Base-by-base conservation (phyloP, 2,329 filamentous ascomycete species). In the Diaporthe caulivora region DNA sequence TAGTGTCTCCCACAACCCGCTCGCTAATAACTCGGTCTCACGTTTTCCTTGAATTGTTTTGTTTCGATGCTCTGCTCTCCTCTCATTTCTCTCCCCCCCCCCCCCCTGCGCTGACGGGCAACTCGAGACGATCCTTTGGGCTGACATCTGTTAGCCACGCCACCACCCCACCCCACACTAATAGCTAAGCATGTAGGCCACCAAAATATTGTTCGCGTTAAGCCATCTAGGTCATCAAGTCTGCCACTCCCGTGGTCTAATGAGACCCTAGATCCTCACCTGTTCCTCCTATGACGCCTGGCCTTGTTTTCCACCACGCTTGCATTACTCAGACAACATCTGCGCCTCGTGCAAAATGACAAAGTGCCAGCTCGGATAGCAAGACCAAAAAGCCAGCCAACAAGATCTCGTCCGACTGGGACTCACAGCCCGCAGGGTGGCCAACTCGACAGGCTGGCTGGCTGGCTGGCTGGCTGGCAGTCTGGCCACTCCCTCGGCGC, bases 181-280 rank as follows among this genome's bases (percentile, higher is more conserved):
- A 34, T 9, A 51, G 21, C 11, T 51, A 7, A 47, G 21, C 29
- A 0, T 13, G 24, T 9, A 31, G 1, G 10, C 55, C n/a, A 40
- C 11, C 34, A 34, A 24, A 29, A 31, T 65, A 51, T 17, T 21
- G 24, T 37, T 6, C n/a, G 31, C 29, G 29, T 47, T 40, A 40
- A 37, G 44, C 44, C 60, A 64, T 65, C 44, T 67, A 53, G 26
- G 60, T 64, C 62, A 67, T 53, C 47, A 40, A 67, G 62, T 40
- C 62, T 51, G n/a, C 15, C 15, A 40, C 29, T 29, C 15, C 31
- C 31, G 47, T 10, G 8, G 47, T 40, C 31, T 40, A 40, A 67
- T 8, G 42, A 21, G 44, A 37, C 44, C 62, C 62, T 40, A 67
- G 31, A 65, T 37, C 44, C 44, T 15, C 29, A 51, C 60, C 31